Base-by-base conservation (phyloP, 202 grass and related monocot species). In the Digitaria exilis region DNA sequence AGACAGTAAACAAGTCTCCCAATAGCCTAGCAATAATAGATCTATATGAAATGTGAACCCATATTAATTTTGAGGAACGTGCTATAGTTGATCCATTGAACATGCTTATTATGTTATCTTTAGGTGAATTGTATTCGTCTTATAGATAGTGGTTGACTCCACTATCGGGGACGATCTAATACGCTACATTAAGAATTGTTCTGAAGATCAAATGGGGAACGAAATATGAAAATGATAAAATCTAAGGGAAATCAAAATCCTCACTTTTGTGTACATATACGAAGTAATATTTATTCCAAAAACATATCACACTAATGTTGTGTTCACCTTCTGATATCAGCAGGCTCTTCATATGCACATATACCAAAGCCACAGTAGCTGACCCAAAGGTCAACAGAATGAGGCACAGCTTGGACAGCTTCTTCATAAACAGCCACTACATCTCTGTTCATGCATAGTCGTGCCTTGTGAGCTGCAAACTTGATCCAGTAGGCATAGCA, bases 401-500 rank as follows among this genome's bases (percentile, higher is more conserved):
- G 87, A 54, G 90, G 84, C 74, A 85, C 42, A 66, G 87, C 86
- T 78, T 90, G 86, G 63, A 95, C 55, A 1, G 95, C 92, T 86
- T 90, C 87, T 86, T 94, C 95, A 71, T 91, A 97, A 62, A 89
- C 78, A 69, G 88, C 84, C 73, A 88, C 62, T 21, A 86, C 82
- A 64, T 97, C 82, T 72, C 73, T 65, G 52, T 65, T 80, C 76
- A 49, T 87, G 75, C 90, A 93, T 66, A 97, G 63, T 7, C 71
- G 78, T 81, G 86, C 83, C 87, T 87, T 93, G 76, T 93, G 90
- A 76, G 59, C 79, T 78, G 84, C 88, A 72, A 94, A 97, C 64
- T 93, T 94, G 59, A 90, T 92, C 95, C 95, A 97, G 67, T 91
- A 94, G 73, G 84, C 90, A 60, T 91, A 76, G 80, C 90, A 97